Percentiles rank a stretch among this genome's conserved stretches.
These are phyloP conservation scores for Aspergillus carbonarius DNA, from an alignment of 2,329 filamentous ascomycete species.

Conservation along the genomic window DNA sequence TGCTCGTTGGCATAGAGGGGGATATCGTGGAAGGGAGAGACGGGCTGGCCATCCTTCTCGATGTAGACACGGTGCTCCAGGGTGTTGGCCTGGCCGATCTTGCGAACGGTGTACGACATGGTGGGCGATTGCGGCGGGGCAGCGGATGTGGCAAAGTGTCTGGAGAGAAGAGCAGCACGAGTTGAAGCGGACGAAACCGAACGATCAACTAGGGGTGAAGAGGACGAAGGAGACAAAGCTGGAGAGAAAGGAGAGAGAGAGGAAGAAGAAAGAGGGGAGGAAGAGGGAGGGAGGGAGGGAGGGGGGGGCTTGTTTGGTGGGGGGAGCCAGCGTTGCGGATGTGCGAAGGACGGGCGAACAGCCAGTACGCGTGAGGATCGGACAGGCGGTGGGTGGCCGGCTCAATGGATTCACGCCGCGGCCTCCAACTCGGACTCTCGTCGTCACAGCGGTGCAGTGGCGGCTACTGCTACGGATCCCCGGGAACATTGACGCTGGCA, in stretches of 20 bases:
- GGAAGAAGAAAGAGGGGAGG: slow-evolving; percentile 25
- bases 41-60: slow-evolving; percentile 90
- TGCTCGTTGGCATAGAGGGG: slow-evolving; percentile 96
- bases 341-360: slow-evolving; percentile 31
- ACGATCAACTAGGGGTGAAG: slow-evolving; percentile 19
- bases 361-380: slow-evolving; percentile 22
- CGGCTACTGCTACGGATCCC: slow-evolving; percentile 6
- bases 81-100: slow-evolving; percentile 86
- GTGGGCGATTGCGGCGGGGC: slow-evolving; percentile 29
- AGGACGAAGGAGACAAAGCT: slow-evolving; percentile 16
- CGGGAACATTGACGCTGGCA: slow-evolving; percentile 1
- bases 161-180: slow-evolving; percentile 47
- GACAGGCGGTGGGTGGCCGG: slow-evolving; percentile 39
- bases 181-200: slow-evolving; percentile 25
- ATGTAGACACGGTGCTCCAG: slow-evolving; percentile 97
- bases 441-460: slow-evolving; percentile 5
- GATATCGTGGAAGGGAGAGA: slow-evolving; percentile 98
- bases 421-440: neutral
- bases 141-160: slow-evolving; percentile 48
- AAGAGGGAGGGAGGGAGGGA: slow-evolving; percentile 13
- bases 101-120: slow-evolving; percentile 71
- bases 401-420: slow-evolving; percentile 27
- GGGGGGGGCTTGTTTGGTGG: slow-evolving; percentile 36
- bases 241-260: slow-evolving; percentile 20
- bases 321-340: slow-evolving; percentile 44